phyloP scores from a whole-genome alignment of 306 rosid species.

The Phaseolus lunatus region DNA sequence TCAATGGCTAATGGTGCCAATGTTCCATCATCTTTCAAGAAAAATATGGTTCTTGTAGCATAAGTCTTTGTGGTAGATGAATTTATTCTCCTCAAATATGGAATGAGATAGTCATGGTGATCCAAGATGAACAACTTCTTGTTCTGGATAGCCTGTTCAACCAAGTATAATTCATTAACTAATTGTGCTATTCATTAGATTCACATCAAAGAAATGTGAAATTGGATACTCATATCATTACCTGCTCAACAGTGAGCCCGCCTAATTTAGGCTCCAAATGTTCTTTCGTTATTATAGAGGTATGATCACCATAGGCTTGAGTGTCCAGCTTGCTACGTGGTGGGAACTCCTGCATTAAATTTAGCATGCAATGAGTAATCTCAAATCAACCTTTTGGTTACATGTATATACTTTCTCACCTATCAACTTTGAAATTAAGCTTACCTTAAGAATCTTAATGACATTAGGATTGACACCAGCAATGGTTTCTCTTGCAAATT shows the following conservation, averaged over 20 bases:
- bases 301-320: slow-evolving; percentile 63
- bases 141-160: slow-evolving; percentile 61
- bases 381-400: background rate
- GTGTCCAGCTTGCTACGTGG: slow-evolving; percentile 61
- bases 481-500: slow-evolving; percentile 72
- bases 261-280: slow-evolving; percentile 52
- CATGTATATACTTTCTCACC: background rate
- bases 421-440: background rate
- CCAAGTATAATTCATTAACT: slow-evolving; percentile 36
- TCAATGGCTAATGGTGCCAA: slow-evolving; percentile 78
- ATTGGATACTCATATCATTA: slow-evolving; percentile 1
- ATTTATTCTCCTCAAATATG: slow-evolving; percentile 67
- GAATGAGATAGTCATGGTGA: slow-evolving; percentile 73
- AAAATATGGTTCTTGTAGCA: slow-evolving; percentile 68
- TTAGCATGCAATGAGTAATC: background rate
- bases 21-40: slow-evolving; percentile 70
- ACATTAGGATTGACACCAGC: slow-evolving; percentile 72
- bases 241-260: slow-evolving; percentile 65
- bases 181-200: background rate
- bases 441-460: slow-evolving; percentile 50
- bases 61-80: slow-evolving; percentile 54
- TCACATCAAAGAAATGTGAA: background rate
- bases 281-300: slow-evolving; percentile 51
- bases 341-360: slow-evolving; percentile 63
- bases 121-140: slow-evolving; percentile 69